Percentiles rank a stretch among this genome's conserved stretches.
Evolutionary conservation across 192 early-diverging fungal genomes (phyloP).

Genomic region (Entrophospora sp.): DNA sequence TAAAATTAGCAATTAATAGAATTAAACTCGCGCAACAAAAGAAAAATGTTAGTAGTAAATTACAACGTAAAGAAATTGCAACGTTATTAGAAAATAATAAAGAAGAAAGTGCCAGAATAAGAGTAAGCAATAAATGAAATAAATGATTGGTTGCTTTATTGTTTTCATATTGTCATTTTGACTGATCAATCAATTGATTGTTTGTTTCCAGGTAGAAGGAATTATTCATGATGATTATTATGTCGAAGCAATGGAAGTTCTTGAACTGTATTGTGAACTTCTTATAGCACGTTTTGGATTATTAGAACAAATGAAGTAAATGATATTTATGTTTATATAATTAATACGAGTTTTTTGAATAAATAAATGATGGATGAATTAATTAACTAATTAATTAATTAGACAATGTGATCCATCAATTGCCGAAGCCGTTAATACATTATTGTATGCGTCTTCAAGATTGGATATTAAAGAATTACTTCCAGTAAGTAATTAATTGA

Average conservation of each 20-base stretch:
- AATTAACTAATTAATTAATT: too few relatives aligned
- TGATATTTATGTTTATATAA: too few relatives aligned
- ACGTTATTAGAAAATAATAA: conserved; percentile 72
- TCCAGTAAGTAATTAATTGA: too few relatives aligned
- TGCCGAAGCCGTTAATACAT: conserved; percentile 72
- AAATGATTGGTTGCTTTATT: too few relatives aligned
- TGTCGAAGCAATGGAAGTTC: conserved; percentile 85
- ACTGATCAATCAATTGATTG: conserved; percentile 12
- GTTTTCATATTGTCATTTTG: too few relatives aligned
- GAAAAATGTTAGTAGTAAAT: conserved; percentile 63
- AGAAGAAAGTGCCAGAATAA: conserved; percentile 72
- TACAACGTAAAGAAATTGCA: conserved; percentile 75
- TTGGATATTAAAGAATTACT: conserved; percentile 75
- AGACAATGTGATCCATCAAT: conserved; percentile 70
- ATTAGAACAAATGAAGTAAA: conserved; percentile 69
- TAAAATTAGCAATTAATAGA: conserved; percentile 79
- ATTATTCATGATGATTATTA: conserved; percentile 91
- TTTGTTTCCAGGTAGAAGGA: conserved; percentile 47
- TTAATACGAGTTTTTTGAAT: too few relatives aligned
- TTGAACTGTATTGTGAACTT: conserved; percentile 85
- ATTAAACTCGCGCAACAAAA: conserved; percentile 85
- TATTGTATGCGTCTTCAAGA: conserved; percentile 83
- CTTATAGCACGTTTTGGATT: conserved; percentile 82
- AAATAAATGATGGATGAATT: too few relatives aligned
- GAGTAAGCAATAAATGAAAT: too few relatives aligned